Evolutionary conservation across 2,329 filamentous ascomycete species (phyloP).

Genomic region (Ceratocystis variospora): DNA sequence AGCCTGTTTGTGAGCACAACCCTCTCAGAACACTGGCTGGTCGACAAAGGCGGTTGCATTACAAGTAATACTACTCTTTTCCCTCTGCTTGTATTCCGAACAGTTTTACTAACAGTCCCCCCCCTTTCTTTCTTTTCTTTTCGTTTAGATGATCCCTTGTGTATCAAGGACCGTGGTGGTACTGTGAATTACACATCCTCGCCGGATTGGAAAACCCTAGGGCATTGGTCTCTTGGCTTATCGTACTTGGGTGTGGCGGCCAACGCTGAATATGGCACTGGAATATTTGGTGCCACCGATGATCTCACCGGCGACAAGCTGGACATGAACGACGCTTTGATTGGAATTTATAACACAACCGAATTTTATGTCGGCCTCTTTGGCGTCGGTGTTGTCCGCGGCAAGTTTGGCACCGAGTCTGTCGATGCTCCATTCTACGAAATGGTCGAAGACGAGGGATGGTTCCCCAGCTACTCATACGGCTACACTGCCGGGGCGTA

Average conservation of each 20-base stretch:
- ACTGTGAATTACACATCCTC: slow-evolving; percentile 43
- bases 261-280: slow-evolving; percentile 52
- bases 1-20: slow-evolving; percentile 46
- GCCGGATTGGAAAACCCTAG: slow-evolving; percentile 43
- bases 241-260: slow-evolving; percentile 43
- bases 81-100: neutral
- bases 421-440: slow-evolving; percentile 40
- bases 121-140: neutral
- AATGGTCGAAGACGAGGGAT: slow-evolving; percentile 43
- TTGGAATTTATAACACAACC: slow-evolving; percentile 42
- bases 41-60: slow-evolving; percentile 44
- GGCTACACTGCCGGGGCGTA: slow-evolving; percentile 64
- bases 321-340: slow-evolving; percentile 33
- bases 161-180: slow-evolving; percentile 43
- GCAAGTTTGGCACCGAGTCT: slow-evolving; percentile 37
- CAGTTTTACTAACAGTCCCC: neutral
- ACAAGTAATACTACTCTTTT: slow-evolving; percentile 30
- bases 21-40: slow-evolving; percentile 57
- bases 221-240: slow-evolving; percentile 46
- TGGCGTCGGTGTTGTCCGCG: slow-evolving; percentile 42
- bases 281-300: slow-evolving; percentile 33
- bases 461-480: slow-evolving; percentile 59
- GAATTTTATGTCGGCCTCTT: slow-evolving; percentile 41
- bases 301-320: slow-evolving; percentile 28
- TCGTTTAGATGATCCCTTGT: slow-evolving; percentile 35